Percentiles rank a stretch among this genome's conserved stretches.
Evolutionary conservation across 1,284 basidiomycete species (phyloP).

Genomic region (Ustilago bromivora): DNA sequence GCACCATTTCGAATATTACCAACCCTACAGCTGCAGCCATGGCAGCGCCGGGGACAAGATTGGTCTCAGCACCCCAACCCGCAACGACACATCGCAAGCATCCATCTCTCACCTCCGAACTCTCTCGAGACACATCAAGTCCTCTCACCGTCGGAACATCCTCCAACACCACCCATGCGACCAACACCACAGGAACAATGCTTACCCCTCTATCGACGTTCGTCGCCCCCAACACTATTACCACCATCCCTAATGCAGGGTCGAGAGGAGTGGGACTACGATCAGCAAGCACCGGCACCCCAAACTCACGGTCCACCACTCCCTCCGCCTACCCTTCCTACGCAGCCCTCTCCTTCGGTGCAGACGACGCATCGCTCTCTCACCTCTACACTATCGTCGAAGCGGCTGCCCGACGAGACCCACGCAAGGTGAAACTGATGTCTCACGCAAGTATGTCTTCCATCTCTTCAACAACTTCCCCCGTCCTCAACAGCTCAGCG

Average conservation of each 20-base stretch:
- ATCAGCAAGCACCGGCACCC: constrained; percentile 14
- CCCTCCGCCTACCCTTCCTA: constrained; percentile 30
- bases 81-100: constrained; percentile 43
- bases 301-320: constrained; percentile 23
- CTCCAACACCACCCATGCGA: constrained; percentile 40
- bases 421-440: constrained; percentile 27
- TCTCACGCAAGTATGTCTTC: constrained; percentile 36
- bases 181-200: constrained; percentile 45
- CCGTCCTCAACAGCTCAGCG: constrained; percentile 9
- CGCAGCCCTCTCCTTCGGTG: constrained; percentile 35
- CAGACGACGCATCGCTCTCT: constrained; percentile 53
- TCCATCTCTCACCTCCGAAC: constrained; percentile 44
- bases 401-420: constrained; percentile 55
- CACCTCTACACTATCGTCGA: constrained; percentile 63
- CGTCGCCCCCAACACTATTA: neutral
- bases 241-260: neutral
- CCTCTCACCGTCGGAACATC: constrained; percentile 45
- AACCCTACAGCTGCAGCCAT: neutral
- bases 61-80: neutral
- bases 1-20: too few species aligned
- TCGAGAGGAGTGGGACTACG: constrained; percentile 5
- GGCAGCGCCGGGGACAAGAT: constrained; percentile 1
- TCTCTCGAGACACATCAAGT: constrained; percentile 42
- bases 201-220: constrained; percentile 51
- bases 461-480: constrained; percentile 13